Evolutionary conservation across 2,329 filamentous ascomycete genomes (phyloP), one percentile per base, ranked within the genome.

Genomic region (Madurella fahalii): DNA sequence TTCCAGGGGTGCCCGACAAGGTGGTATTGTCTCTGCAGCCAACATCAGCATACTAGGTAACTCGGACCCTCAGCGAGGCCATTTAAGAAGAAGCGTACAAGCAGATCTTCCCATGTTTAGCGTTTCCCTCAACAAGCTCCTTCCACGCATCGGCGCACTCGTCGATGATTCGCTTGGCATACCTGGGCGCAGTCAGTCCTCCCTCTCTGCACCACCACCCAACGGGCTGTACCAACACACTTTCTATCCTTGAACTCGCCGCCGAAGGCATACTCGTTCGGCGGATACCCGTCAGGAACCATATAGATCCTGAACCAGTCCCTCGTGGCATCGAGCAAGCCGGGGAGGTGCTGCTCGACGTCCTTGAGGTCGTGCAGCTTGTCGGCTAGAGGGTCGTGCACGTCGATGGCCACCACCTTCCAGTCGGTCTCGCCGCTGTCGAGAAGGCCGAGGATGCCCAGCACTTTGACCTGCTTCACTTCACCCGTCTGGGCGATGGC

Each of bases 231-330:
- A 42, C 16, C 17, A 45, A 65, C 81, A 62, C 65, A 91, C 88
- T 88, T 90, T 84, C 90, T 94, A 84, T 96, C 97, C 87, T 96
- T 97, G 88, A 92, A 97, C 82, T 96, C 92, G 78, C 94, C 94
- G 54, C 90, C 95, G 82, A 97, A 96, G 67, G 93, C 94, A 72
- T 96, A 97, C 79, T 96, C 92, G 85, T 97, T 97, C 86, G 96
- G 91, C 67, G 90, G 90, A 89, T 96, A 96, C 81, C 94, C 94
- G 71, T 97, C 93, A 70, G 94, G 94, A 76, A 99, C 96, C 84
- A 96, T 97, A 86, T 99, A 99, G 83, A 97, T 96, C 76, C 93
- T 89, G 89, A 97, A 99, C 94, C 94, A 97, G 81, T 99, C 94
- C 72, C 97, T 97, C 71, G 92, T 96, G 69, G 94, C 94, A 65